phyloP scores from a whole-genome alignment of 2,329 filamentous ascomycete genomes.

The Paecilomyces variotii region DNA sequence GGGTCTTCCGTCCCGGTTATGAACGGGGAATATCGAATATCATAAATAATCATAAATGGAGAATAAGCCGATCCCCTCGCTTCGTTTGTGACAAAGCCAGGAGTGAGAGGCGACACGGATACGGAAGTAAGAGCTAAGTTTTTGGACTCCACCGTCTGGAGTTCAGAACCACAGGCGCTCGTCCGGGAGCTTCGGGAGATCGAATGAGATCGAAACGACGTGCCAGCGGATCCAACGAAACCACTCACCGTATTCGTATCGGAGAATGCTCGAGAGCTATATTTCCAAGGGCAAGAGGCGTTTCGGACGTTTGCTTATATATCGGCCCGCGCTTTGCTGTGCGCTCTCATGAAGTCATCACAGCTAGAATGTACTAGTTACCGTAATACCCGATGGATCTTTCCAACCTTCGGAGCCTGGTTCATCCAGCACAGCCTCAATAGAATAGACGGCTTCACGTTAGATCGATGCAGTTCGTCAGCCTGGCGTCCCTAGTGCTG shows the following conservation, averaged over 20 bases:
- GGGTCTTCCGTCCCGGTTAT: background rate
- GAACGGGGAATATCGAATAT: background rate
- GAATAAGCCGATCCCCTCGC: background rate
- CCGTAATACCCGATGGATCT: background rate
- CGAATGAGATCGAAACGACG: background rate
- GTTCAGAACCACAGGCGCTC: background rate
- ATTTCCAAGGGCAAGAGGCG: background rate
- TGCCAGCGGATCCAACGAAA: background rate
- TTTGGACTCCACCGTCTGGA: background rate
- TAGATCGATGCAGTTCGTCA: background rate
- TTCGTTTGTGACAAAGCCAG: background rate
- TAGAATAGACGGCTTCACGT: background rate
- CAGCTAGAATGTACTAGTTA: background rate
- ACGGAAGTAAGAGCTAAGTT: background rate
- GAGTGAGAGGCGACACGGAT: background rate
- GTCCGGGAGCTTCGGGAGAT: constrained; percentile 13
- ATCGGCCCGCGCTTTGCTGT: background rate
- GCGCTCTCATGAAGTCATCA: background rate
- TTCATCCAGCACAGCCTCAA: background rate
- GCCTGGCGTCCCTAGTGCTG: background rate
- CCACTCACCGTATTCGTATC: background rate
- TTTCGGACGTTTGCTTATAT: background rate
- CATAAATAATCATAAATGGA: background rate
- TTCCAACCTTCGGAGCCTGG: background rate
- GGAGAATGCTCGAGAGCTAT: background rate